Percentiles rank a stretch among this genome's conserved stretches.
These are phyloP conservation scores for Neurospora crassa DNA, from an alignment of 2,329 filamentous ascomycete genomes.

Conservation along the genomic window DNA sequence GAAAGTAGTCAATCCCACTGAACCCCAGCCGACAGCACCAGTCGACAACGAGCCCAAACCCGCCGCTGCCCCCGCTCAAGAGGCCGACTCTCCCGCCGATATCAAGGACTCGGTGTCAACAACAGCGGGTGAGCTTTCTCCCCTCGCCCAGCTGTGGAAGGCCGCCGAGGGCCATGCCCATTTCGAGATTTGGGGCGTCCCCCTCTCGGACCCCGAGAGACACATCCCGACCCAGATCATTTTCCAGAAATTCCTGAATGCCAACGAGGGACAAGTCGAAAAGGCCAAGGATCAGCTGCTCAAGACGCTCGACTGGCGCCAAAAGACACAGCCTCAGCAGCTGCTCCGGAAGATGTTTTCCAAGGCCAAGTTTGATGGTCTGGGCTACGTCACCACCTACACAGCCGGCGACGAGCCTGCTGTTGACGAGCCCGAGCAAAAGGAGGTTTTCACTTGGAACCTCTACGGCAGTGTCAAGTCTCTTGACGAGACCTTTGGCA, in stretches of 20 bases:
- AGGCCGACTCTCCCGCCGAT: neutral
- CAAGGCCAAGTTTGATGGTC: constrained; percentile 59
- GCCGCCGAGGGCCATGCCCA: constrained; percentile 33
- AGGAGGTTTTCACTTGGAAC: constrained; percentile 79
- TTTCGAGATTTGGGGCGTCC: constrained; percentile 80
- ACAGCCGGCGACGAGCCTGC: constrained; percentile 27
- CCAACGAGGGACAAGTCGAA: constrained; percentile 67
- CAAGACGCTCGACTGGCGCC: constrained; percentile 75
- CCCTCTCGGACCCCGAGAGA: constrained; percentile 41
- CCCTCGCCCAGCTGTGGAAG: constrained; percentile 19
- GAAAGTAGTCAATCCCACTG: neutral
- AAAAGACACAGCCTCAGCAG: constrained; percentile 60
- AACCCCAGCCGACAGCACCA: neutral
- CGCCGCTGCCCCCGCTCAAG: neutral
- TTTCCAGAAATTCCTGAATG: constrained; percentile 87
- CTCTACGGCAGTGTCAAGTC: constrained; percentile 84
- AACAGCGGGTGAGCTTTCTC: constrained; percentile 1
- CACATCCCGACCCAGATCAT: constrained; percentile 73
- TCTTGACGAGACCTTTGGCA: constrained; percentile 69
- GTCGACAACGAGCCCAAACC: neutral
- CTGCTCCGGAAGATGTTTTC: constrained; percentile 56
- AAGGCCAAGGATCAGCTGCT: constrained; percentile 70
- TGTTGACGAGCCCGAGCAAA: constrained; percentile 26
- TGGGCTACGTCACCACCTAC: constrained; percentile 77
- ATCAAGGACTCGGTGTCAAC: neutral